Evolutionary conservation across 768 basidiomycete species (phyloP).

Genomic region (Amanita rimosa): DNA sequence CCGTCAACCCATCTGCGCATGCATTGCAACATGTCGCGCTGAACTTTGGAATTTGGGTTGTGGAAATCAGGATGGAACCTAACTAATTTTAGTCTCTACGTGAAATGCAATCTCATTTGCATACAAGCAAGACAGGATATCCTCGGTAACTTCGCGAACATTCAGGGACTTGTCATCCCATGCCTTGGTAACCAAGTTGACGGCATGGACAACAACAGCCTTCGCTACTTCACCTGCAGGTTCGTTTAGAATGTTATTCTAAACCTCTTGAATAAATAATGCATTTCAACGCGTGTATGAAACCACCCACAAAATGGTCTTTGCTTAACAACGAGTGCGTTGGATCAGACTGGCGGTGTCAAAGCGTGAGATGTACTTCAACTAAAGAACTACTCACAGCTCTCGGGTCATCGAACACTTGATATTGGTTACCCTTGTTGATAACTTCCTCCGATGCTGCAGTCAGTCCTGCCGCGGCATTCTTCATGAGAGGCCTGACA

Average conservation of each 20-base stretch:
- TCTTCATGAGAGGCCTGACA: constrained; percentile 67
- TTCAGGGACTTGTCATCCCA: constrained; percentile 69
- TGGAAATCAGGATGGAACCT: constrained; percentile 86
- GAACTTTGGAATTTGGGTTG: constrained; percentile 47
- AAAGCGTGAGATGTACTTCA: background rate
- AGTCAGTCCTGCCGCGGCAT: constrained; percentile 52
- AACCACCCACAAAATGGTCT: constrained; percentile 68
- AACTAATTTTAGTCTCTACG: background rate
- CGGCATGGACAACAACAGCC: constrained; percentile 46
- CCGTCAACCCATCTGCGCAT: constrained; percentile 51
- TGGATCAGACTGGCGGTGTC: constrained; percentile 55
- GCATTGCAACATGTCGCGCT: constrained; percentile 65
- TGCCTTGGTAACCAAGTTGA: constrained; percentile 43
- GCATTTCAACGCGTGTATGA: background rate
- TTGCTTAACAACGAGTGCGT: constrained; percentile 86
- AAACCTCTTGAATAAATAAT: constrained; percentile 6
- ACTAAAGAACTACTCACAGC: constrained; percentile 37
- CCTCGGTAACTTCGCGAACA: constrained; percentile 44
- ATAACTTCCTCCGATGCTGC: constrained; percentile 68
- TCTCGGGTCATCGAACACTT: constrained; percentile 77
- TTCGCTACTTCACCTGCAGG: constrained; percentile 70
- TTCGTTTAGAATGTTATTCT: constrained; percentile 77
- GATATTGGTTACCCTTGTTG: constrained; percentile 71
- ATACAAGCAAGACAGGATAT: constrained; percentile 57
- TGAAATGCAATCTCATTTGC: constrained; percentile 12